Base-by-base conservation (phyloP, 495 filamentous ascomycete species). In the Clohesyomyces aquaticus region DNA sequence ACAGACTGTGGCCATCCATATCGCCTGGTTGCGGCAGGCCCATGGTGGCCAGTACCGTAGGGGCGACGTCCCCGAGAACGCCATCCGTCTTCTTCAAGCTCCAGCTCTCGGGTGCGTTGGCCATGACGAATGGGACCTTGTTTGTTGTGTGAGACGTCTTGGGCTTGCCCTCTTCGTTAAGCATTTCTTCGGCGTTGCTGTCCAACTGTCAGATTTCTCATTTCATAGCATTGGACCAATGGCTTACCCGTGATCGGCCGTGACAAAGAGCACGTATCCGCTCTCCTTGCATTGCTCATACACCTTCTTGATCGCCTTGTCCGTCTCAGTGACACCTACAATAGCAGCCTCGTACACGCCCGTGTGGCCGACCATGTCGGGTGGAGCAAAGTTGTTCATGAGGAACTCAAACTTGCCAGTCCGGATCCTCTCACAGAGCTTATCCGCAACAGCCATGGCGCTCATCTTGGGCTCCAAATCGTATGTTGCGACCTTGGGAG, bases 361-460 rank as follows among this genome's bases (percentile, higher is more conserved):
- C 10, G 94, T 98, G 80, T 98, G 94, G 69, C 94, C 94, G 64
- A 98, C 94, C 94, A 98, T 98, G 78, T 98, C 94, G 46, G 94
- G 95, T 21, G 95, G 93, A 28, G 94, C 94, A 75, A 98, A 98
- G 84, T 98, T 98, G 87, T 98, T 97, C 94, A 98, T 98, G 71
- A 98, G 78, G 72, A 98, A 97, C 72, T 92, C 91, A 77, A 93
- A 94, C 66, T 88, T 84, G 69, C 83, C 81, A 77, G 91, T 88
- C 14, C 73, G 82, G 68, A 98, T 88, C 55, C 93, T 85, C 79
- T 93, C 89, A 76, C 81, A 82, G 60, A 96, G 86, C 80, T 94
- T 91, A 65, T 94, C 81, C 18, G 90, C 95, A 11, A 98, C 94
- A 18, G 79, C 89, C 55, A 84, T 87, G 45, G 92, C 92, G 71